A percentile compares a stretch with the other conserved stretches of the same genome.
Evolutionary conservation across 192 early-diverging fungal species (phyloP).

Genomic region (Polychytrium aggregatum): DNA sequence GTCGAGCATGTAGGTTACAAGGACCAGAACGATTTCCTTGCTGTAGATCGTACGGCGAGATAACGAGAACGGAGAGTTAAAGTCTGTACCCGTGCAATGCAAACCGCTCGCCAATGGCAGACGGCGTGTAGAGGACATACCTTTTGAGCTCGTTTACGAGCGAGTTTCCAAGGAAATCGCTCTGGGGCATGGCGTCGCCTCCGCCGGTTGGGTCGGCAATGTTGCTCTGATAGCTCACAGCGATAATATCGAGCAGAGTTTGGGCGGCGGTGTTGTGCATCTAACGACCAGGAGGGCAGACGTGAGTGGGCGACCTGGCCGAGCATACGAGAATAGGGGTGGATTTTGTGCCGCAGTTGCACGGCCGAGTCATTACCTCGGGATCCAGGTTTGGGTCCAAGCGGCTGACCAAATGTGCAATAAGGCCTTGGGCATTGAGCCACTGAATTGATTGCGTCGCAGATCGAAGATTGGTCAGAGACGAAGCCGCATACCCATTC

Average conservation of each 20-base stretch:
- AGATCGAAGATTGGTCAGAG: too few species aligned
- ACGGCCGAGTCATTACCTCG: conserved; percentile 42
- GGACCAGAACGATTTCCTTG: conserved; percentile 59
- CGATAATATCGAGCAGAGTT: conserved; percentile 72
- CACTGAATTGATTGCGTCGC: conserved; percentile 41
- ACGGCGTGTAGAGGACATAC: conserved; percentile 7
- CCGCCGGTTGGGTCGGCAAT: not conserved
- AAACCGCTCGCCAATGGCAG: too few species aligned
- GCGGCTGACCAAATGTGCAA: conserved; percentile 61
- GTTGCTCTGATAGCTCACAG: conserved; percentile 43
- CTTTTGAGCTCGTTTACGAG: conserved; percentile 40
- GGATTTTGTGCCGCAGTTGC: not conserved
- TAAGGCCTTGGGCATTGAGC: conserved; percentile 72
- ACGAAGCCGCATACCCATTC: too few species aligned
- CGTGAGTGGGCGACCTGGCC: conserved; percentile 19
- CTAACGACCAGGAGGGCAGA: too few species aligned
- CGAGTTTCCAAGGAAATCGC: conserved; percentile 35
- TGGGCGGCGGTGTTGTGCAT: conserved; percentile 71
- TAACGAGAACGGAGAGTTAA: too few species aligned
- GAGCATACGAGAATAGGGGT: not conserved
- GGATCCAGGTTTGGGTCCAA: conserved; percentile 70
- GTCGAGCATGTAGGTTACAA: conserved; percentile 85
- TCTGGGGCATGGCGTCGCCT: too few species aligned
- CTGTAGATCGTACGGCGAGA: too few species aligned
- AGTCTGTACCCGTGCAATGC: conserved; percentile 10